Evolutionary conservation across 176 grass and related monocot genomes (phyloP).

Genomic region (Avena insularis): DNA sequence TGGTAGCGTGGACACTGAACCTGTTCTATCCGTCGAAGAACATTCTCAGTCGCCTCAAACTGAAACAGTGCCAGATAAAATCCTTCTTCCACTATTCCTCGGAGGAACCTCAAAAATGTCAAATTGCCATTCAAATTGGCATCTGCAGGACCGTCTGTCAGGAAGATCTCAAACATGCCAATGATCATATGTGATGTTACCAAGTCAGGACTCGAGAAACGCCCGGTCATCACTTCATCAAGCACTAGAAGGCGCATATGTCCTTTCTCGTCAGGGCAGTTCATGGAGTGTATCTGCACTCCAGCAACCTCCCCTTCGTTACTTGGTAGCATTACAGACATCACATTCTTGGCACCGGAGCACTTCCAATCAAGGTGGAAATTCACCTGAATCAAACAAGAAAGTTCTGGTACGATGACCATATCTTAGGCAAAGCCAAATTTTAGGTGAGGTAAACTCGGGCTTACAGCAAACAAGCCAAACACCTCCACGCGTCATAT

Average conservation of each 20-base stretch:
- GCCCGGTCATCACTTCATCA: not conserved
- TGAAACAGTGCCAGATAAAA: not conserved
- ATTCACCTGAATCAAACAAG: constrained; percentile 7
- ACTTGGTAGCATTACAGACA: not conserved
- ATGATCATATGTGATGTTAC: constrained; percentile 60
- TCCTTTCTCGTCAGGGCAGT: not conserved
- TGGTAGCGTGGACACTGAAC: not conserved
- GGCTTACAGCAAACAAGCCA: not conserved
- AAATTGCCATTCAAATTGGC: constrained; percentile 37
- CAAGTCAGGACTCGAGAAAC: constrained; percentile 41
- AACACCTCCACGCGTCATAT: constrained; percentile 62
- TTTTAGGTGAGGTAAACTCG: not conserved
- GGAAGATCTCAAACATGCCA: constrained; percentile 58
- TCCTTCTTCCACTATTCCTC: not conserved
- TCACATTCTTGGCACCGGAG: not conserved
- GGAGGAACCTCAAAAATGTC: not conserved
- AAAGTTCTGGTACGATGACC: not conserved
- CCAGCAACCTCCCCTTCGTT: constrained; percentile 47
- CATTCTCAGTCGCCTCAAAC: not conserved
- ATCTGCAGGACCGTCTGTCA: constrained; percentile 36
- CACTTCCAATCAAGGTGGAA: not conserved
- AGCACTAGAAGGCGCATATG: not conserved
- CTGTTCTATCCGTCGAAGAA: constrained; percentile 36
- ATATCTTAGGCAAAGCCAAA: not conserved
- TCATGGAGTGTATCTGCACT: not conserved